phyloP scores from a whole-genome alignment of 2,329 filamentous ascomycete species.

The Escovopsis sp. region DNA sequence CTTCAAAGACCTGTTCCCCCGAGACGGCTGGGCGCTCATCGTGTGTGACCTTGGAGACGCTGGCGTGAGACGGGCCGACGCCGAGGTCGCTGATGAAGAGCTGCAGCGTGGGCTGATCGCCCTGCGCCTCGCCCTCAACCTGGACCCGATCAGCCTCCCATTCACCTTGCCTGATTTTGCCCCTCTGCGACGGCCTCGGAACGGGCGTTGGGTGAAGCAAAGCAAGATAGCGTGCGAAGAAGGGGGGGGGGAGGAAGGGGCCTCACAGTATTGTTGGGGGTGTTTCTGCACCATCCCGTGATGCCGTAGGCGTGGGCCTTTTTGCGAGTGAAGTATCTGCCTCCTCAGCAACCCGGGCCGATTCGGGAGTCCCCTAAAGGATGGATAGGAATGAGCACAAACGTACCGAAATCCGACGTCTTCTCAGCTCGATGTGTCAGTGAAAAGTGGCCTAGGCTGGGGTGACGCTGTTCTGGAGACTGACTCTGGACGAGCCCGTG shows the following conservation, averaged over 20 bases:
- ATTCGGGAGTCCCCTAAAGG: not conserved
- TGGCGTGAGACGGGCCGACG: conserved; percentile 55
- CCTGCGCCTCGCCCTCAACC: conserved; percentile 87
- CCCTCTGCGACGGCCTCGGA: too few relatives aligned
- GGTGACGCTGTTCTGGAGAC: conserved; percentile 5
- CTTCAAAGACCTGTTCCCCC: conserved; percentile 52
- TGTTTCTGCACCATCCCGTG: conserved; percentile 50
- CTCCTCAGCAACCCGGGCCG: not conserved
- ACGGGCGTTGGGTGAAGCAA: too few relatives aligned
- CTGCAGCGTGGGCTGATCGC: conserved; percentile 46
- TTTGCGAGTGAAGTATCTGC: conserved; percentile 39
- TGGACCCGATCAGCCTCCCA: conserved; percentile 21
- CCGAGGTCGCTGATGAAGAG: conserved; percentile 63
- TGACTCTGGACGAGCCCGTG: conserved; percentile 53
- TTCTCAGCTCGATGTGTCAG: conserved; percentile 18
- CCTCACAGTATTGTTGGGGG: conserved; percentile 36
- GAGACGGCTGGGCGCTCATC: conserved; percentile 49
- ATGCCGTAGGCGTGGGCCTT: conserved; percentile 34
- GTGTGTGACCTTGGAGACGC: conserved; percentile 60
- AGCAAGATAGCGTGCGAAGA: too few relatives aligned
- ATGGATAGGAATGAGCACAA: not conserved
- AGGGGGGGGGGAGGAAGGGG: too few relatives aligned
- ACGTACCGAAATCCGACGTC: conserved; percentile 41
- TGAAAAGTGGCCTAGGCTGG: too few relatives aligned
- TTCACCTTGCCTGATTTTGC: not conserved